A percentile compares a stretch with the other conserved stretches of the same genome.
Evolutionary conservation across 345 rosid species (phyloP).

Genomic region (Euphorbia peplus): DNA sequence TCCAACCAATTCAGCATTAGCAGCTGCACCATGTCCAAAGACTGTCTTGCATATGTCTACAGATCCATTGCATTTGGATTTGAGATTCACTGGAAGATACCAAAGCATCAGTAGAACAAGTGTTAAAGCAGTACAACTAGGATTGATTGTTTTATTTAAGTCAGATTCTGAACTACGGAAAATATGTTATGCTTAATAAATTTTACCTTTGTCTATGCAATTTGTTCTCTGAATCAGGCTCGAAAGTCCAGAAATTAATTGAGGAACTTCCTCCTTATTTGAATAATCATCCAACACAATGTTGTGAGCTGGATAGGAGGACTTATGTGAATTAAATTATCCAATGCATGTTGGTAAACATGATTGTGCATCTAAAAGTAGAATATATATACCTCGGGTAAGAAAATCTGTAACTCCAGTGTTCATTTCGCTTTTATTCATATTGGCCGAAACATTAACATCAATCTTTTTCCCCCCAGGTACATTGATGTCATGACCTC

Average conservation of each 20-base stretch:
- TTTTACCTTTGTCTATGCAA: conserved; percentile 36
- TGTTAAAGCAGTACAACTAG: conserved; percentile 2
- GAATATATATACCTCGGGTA: conserved; percentile 31
- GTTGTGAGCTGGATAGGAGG: conserved; percentile 34
- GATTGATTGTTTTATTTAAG: background rate
- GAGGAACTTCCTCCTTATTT: conserved; percentile 30
- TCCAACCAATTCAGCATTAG: conserved; percentile 19
- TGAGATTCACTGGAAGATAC: conserved; percentile 30
- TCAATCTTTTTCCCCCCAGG: conserved; percentile 22
- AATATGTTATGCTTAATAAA: conserved; percentile 8
- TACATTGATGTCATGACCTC: conserved; percentile 23
- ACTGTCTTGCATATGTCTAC: too few relatives aligned
- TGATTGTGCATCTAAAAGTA: conserved; percentile 13
- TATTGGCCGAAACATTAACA: conserved; percentile 25
- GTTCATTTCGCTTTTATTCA: conserved; percentile 27
- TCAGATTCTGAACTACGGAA: conserved; percentile 1
- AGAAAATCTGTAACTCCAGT: conserved; percentile 15
- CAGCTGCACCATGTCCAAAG: conserved; percentile 26
- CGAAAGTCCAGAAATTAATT: conserved; percentile 27
- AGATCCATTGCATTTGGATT: conserved; percentile 26
- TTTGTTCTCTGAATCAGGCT: conserved; percentile 25
- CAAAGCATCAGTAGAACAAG: conserved; percentile 19
- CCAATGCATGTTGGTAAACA: conserved; percentile 6
- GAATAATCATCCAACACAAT: conserved; percentile 29
- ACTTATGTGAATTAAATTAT: conserved; percentile 4